A percentile compares a stretch with the other conserved stretches of the same genome.
Evolutionary conservation across 495 filamentous ascomycete genomes (phyloP).

Genomic region (Cercophora sp.): DNA sequence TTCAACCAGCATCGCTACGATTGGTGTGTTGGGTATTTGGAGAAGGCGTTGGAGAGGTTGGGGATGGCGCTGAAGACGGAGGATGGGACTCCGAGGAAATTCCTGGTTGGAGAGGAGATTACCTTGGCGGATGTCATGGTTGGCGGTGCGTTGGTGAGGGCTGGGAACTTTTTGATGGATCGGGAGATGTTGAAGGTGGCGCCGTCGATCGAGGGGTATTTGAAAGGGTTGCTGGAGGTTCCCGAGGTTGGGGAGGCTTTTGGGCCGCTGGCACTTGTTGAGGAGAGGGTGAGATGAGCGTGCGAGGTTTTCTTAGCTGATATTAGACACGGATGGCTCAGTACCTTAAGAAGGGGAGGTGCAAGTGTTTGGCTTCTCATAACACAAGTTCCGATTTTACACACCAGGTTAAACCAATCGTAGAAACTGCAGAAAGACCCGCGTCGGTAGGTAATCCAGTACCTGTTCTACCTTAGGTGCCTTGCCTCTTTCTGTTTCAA

Average conservation of each 20-base stretch:
- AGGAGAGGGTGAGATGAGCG: not conserved
- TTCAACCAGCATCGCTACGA: slow-evolving; percentile 38
- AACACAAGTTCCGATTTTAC: too few species aligned
- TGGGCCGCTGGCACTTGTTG: not conserved
- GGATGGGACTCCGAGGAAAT: slow-evolving; percentile 37
- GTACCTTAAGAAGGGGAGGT: too few species aligned
- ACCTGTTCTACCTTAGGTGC: too few species aligned
- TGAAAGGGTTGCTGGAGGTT: not conserved
- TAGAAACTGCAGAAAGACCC: too few species aligned
- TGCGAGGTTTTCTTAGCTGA: too few species aligned
- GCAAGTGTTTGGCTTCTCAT: too few species aligned
- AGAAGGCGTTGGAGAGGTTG: slow-evolving; percentile 36
- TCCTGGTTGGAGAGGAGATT: slow-evolving; percentile 45
- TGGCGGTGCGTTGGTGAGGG: slow-evolving; percentile 37
- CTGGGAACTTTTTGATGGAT: slow-evolving; percentile 43
- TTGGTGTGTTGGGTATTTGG: slow-evolving; percentile 20
- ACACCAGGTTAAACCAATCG: too few species aligned
- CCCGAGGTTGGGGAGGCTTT: not conserved
- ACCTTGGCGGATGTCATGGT: slow-evolving; percentile 55
- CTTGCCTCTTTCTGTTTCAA: too few species aligned
- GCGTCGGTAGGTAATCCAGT: too few species aligned
- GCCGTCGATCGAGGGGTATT: not conserved
- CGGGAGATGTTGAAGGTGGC: not conserved
- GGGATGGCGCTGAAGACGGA: slow-evolving; percentile 39
- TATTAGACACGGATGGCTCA: too few species aligned